Evolutionary conservation across 2,329 filamentous ascomycete genomes (phyloP), one percentile per base, ranked within the genome.

Genomic region (Parascedosporium putredinis): DNA sequence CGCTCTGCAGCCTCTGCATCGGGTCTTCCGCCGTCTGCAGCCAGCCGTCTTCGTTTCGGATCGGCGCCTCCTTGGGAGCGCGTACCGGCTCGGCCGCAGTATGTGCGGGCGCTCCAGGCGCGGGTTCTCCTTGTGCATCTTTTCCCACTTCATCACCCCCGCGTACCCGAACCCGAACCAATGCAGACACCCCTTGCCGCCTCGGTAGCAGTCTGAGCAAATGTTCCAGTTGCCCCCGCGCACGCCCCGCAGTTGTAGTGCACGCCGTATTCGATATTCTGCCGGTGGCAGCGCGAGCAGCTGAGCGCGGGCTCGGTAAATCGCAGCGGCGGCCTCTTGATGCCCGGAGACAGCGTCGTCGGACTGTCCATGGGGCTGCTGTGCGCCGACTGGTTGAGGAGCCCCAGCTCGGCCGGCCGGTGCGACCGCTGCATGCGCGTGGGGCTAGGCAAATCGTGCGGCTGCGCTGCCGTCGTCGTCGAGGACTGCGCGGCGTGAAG

Each of bases 121-220:
- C 47, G 59, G 57, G 18, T 69, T 62, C 5, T 65, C 64, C n/a
- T 64, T 59, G 16, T 67, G 67, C 16, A 67, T 63, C 57, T 71
- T 72, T 52, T 86, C 80, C 72, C 85, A 91, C 53, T 76, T 80
- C 43, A 68, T 68, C 68, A 80, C 78, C 0, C 88, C 88, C 4
- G 77, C 76, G 57, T 84, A 75, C 3, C 87, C 87, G 62, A 96
- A 95, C 1, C 91, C 90, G 57, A 84, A 89, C 88, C 89, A 96
- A 61, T 93, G 79, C 16, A 80, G 72, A 62, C 91, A 97, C 9
- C 90, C 90, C 59, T 78, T 78, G 7, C 84, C 83, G 10, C 70
- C 62, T 24, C 88, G 81, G 63, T 94, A 96, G 67, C 91, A 97
- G 55, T 75, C 74, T 2, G 86, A 67, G 60, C 91, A 97, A 9